phyloP scores from a whole-genome alignment of 495 filamentous ascomycete genomes.

The Aspergillus sclerotiicarbonarius region DNA sequence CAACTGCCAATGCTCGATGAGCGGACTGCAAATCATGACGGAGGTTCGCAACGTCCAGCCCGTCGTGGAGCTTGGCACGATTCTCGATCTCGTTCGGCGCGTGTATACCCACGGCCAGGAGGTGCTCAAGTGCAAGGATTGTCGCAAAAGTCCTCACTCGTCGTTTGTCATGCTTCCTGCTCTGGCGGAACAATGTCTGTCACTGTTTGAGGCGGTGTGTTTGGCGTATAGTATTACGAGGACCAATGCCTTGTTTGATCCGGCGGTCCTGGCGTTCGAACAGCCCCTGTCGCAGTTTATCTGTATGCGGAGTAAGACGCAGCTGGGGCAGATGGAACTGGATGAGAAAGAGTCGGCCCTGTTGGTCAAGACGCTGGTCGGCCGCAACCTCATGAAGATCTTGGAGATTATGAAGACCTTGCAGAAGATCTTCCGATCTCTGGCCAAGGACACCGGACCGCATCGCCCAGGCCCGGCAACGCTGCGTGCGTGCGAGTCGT shows the following conservation, averaged over 20 bases:
- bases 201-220: constrained; percentile 32
- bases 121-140: constrained; percentile 28
- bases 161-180: constrained; percentile 25
- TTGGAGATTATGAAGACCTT: too few species aligned
- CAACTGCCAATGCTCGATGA: constrained; percentile 23
- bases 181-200: constrained; percentile 28
- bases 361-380: constrained; percentile 29
- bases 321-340: constrained; percentile 30
- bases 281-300: constrained; percentile 25
- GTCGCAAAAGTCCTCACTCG: constrained; percentile 20
- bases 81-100: constrained; percentile 28
- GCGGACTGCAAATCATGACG: constrained; percentile 18
- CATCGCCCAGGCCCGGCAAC: too few species aligned
- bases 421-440: too few species aligned
- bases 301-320: constrained; percentile 32
- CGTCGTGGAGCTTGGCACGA: constrained; percentile 28
- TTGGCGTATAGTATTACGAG: constrained; percentile 29
- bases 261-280: constrained; percentile 26
- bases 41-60: constrained; percentile 27
- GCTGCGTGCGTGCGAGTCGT: too few species aligned
- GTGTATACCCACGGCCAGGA: constrained; percentile 25
- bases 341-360: constrained; percentile 29
- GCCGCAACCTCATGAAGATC: too few species aligned
- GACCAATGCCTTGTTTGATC: constrained; percentile 26
- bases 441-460: too few species aligned